These are phyloP conservation scores for Fistulina hepatica DNA, from an alignment of 1,284 basidiomycete species.

Conservation along the genomic window DNA sequence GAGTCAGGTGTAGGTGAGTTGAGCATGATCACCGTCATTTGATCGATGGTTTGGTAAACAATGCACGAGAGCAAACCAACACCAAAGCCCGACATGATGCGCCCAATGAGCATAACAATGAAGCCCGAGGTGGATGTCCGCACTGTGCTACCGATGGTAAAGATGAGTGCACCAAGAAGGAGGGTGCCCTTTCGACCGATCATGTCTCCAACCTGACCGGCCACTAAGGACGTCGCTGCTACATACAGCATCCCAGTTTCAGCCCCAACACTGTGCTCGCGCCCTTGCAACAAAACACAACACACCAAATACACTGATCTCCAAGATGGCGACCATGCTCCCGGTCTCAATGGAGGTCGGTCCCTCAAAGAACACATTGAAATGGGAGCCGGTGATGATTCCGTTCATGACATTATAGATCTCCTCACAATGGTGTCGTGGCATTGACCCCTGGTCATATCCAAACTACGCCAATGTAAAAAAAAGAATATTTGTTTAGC, in stretches of 20 bases:
- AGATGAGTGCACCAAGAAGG: slow-evolving; percentile 76
- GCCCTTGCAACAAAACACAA: background rate
- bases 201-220: slow-evolving; percentile 78
- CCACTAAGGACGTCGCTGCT: slow-evolving; percentile 79
- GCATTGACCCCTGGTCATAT: slow-evolving; percentile 78
- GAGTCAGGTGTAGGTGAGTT: slow-evolving; percentile 6
- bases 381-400: slow-evolving; percentile 88
- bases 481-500: slow-evolving; percentile 16
- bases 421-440: background rate
- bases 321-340: slow-evolving; percentile 86
- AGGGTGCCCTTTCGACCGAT: slow-evolving; percentile 83
- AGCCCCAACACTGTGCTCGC: background rate
- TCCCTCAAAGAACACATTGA: slow-evolving; percentile 71
- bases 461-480: slow-evolving; percentile 74
- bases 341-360: slow-evolving; percentile 60
- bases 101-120: slow-evolving; percentile 75
- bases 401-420: slow-evolving; percentile 67
- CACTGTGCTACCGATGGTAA: slow-evolving; percentile 78
- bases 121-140: slow-evolving; percentile 84
- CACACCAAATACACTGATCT: slow-evolving; percentile 83
- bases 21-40: slow-evolving; percentile 2
- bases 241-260: slow-evolving; percentile 4
- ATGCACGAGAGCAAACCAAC: slow-evolving; percentile 79
- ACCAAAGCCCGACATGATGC: slow-evolving; percentile 83
- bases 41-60: background rate